Base-by-base conservation (phyloP, 2,329 filamentous ascomycete species). In the Triangularia verruculosa region DNA sequence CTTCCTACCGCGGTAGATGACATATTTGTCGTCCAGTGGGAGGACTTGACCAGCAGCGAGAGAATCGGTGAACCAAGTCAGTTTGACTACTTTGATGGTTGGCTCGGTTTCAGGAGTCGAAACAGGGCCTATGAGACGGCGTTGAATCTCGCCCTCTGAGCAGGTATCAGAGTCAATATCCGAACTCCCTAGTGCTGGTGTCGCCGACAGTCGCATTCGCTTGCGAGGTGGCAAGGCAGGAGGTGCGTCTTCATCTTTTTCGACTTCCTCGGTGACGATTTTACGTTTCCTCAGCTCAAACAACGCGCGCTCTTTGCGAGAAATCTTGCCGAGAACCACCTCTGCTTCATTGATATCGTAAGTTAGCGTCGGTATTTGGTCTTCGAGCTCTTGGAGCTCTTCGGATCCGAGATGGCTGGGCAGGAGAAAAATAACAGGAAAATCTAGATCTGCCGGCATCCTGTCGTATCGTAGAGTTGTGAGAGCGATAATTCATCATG, bases 201-300 rank as follows among this genome's bases (percentile, higher is more conserved):
- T 63, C 2, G 39, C n/a, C 8, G 27, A 17, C 3, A 67, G 43
- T 32, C 58, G 65, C 79, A 73, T 75, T 78, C 53, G 68, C 69
- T 71, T 76, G 72, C 15, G 61, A 8, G 11, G 66, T 3, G 72
- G 74, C 13, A 70, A 70, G 47, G 53, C 47, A 20, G 17, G 32
- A 9, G n/a, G 15, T 15, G 63, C 28, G 28, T 28, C 34, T 28
- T 68, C 32, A 39, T 34, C 15, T 55, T 39, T 20, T 34, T 62
- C 7, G 2, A 80, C 69, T 63, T 87, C 85, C 61, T 85, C 79
- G 0, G 87, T 86, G 47, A 76, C 74, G 2, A 97, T 69, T 13
- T 86, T 88, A 54, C 86, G 83, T 6, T 85, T 83, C 60, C 91
- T 83, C 65, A 98, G 78, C 76, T 98, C 94, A 70, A 96, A 88